Base-by-base conservation (phyloP, 192 early-diverging fungal genomes). In the Rhizophagus sp. region DNA sequence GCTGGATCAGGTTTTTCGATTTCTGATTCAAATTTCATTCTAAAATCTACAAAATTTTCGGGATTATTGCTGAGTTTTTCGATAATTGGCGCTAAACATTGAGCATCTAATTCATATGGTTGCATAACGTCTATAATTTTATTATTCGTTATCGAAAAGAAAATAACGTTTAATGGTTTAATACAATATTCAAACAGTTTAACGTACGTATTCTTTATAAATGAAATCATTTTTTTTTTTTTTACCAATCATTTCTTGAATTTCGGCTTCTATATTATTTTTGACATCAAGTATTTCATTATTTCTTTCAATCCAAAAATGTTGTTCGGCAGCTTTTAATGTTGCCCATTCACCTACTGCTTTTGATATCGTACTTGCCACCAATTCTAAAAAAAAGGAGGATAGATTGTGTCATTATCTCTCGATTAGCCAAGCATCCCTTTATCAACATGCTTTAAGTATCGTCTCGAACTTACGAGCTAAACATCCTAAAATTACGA, bases 21-120 rank as follows among this genome's bases (percentile, higher is more conserved):
- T 30, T 82, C 81, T 33, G 91, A 79, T 83, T 93, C 89, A 80
- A 91, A 91, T 63, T 88, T 85, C 91, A 93, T 93, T 89, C 91
- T 93, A 71, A 93, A 93, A 61, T 93, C 90, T 30, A 91, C 89
- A 86, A 88, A 90, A 61, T 85, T 83, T 3, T 85, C 83, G 17
- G 87, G 88, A 82, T 93, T 76, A 15, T 73, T 74, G n/a, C 80
- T 74, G 34, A 93, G 82, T 27, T 82, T 82, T 4, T 77, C 76
- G 39, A 93, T 81, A 30, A 93, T 33, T 12, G 91, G 91, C 30
- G 85, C 77, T 33, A 91, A 65, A 13, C 79, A 80, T 22, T 82
- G 69, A 15, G 85, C 72, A 62, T 85, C 83, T 4, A 93, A 65
- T 9, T 90, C 91, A 80, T 91, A 93, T 61, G 87, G 89, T 80